Conservation (phyloP, 2,329 filamentous ascomycete species). For the Neonectria hederae region DNA sequence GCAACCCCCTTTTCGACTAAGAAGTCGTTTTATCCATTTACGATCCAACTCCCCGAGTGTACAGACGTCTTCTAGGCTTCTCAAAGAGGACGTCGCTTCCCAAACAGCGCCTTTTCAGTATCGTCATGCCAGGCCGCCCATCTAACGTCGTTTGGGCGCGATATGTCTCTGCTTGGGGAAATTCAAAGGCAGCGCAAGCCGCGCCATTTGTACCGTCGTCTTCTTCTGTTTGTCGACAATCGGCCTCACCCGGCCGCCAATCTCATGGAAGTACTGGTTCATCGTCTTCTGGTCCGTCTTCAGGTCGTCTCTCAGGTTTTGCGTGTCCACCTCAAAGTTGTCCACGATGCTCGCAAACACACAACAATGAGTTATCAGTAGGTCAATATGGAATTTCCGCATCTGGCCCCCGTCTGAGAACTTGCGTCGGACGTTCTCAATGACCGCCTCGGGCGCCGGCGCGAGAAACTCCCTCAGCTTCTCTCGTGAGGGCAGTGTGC, state of each 20-base stretch:
- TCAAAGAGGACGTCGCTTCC: not conserved
- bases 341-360: slow-evolving; percentile 77
- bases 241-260: slow-evolving; percentile 74
- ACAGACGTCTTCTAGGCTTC: not conserved
- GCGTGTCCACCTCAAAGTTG: slow-evolving; percentile 76
- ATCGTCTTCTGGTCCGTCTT: slow-evolving; percentile 76
- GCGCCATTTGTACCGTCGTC: slow-evolving; percentile 66
- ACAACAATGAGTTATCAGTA: slow-evolving; percentile 78
- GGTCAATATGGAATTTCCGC: slow-evolving; percentile 76
- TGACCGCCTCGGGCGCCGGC: slow-evolving; percentile 67
- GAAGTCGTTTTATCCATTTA: not conserved
- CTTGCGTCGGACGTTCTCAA: slow-evolving; percentile 73
- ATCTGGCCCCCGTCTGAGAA: slow-evolving; percentile 73
- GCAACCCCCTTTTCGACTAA: not conserved
- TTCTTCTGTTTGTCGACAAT: slow-evolving; percentile 71
- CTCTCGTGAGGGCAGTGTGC: slow-evolving; percentile 67
- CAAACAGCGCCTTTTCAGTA: no score
- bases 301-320: slow-evolving; percentile 75
- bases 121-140: no score
- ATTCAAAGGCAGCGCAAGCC: slow-evolving; percentile 78
- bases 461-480: slow-evolving; percentile 67
- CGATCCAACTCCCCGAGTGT: not conserved
- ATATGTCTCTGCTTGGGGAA: slow-evolving; percentile 74
- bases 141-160: slow-evolving; percentile 41
- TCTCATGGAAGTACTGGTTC: slow-evolving; percentile 76